Evolutionary conservation across 768 basidiomycete species (phyloP).

Genomic region (Xerocomus potaroensis): DNA sequence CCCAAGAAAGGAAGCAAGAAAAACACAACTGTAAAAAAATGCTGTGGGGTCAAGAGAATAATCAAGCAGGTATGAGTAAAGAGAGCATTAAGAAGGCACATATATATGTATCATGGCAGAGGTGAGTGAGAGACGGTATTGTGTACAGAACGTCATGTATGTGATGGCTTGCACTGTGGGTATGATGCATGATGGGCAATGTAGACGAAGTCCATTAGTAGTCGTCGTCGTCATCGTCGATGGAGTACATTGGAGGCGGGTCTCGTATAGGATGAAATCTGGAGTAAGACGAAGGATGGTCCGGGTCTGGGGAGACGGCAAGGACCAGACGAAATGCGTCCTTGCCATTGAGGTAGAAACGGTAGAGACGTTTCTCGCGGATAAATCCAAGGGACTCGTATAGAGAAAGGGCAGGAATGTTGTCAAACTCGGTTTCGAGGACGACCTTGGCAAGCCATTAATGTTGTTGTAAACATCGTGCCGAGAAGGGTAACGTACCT

Average conservation of each 20-base stretch:
- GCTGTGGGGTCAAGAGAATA: background rate
- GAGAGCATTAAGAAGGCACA: background rate
- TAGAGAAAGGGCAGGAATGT: slow-evolving; percentile 78
- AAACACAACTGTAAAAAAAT: background rate
- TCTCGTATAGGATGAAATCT: slow-evolving; percentile 14
- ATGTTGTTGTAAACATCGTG: background rate
- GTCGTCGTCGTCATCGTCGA: slow-evolving; percentile 28
- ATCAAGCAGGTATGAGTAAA: slow-evolving; percentile 1
- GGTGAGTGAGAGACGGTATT: slow-evolving; percentile 1
- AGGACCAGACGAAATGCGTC: slow-evolving; percentile 88
- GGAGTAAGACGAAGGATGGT: slow-evolving; percentile 11
- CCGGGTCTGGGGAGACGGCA: slow-evolving; percentile 42
- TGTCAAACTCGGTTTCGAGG: slow-evolving; percentile 96
- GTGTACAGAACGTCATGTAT: slow-evolving; percentile 6
- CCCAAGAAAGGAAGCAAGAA: no score
- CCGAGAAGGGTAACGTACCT: slow-evolving; percentile 53
- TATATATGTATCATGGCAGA: slow-evolving; percentile 9
- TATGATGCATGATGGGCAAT: slow-evolving; percentile 8
- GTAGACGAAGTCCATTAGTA: background rate
- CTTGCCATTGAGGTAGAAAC: slow-evolving; percentile 97
- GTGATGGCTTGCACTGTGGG: slow-evolving; percentile 1
- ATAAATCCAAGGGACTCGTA: slow-evolving; percentile 95
- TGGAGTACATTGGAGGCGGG: slow-evolving; percentile 17
- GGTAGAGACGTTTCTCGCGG: slow-evolving; percentile 87
- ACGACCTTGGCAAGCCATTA: slow-evolving; percentile 61